These are phyloP conservation scores for Penicillium decumbens DNA, from an alignment of 2,329 filamentous ascomycete genomes.

Conservation along the genomic window DNA sequence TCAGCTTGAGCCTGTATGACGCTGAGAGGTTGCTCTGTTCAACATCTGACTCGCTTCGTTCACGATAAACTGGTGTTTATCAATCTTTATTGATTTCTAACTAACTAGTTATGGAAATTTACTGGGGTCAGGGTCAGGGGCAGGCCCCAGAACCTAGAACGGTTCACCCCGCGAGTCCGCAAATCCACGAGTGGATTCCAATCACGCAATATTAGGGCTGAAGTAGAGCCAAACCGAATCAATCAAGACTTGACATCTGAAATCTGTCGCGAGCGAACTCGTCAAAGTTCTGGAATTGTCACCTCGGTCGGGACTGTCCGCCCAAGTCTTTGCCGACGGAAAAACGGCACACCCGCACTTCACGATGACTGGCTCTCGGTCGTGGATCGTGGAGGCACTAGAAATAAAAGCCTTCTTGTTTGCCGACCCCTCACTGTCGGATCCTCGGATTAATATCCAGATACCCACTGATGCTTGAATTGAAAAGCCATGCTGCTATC, in stretches of 20 bases:
- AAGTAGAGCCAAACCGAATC: conserved; percentile 5
- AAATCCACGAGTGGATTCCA: neutral
- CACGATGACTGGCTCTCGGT: conserved; percentile 16
- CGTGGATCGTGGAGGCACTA: neutral
- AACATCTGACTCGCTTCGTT: neutral
- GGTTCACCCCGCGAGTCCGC: neutral
- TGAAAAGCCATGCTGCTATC: neutral
- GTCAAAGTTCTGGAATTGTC: neutral
- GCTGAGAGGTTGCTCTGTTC: neutral
- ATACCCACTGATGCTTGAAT: neutral
- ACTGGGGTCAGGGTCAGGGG: neutral
- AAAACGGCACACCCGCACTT: conserved; percentile 16
- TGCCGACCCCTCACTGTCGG: conserved; percentile 7
- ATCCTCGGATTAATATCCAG: conserved; percentile 10
- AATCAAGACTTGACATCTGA: conserved; percentile 4
- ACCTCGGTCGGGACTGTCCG: conserved; percentile 5
- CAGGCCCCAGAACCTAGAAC: neutral
- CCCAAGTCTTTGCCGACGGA: conserved; percentile 17
- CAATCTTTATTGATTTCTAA: neutral
- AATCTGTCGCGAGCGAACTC: neutral
- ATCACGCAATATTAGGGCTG: neutral
- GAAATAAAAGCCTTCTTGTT: neutral
- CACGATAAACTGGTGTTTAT: neutral
- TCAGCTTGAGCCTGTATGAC: neutral
- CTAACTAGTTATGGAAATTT: neutral